A percentile compares a stretch with the other conserved stretches of the same genome.
Conservation (phyloP, 148 eudicot genomes). For the Fagopyrum homotropicum region DNA sequence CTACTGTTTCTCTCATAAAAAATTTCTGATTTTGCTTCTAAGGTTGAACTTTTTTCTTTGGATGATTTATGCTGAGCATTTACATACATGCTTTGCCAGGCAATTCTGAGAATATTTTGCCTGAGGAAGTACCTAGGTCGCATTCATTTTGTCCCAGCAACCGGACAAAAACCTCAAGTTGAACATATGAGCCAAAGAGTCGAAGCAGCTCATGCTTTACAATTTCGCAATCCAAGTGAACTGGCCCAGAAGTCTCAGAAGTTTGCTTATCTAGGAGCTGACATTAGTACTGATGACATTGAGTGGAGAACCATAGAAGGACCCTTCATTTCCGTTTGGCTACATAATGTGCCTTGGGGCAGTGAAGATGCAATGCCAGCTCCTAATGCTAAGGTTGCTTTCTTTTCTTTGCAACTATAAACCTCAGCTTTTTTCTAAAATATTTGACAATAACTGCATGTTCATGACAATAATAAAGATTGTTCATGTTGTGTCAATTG, state of each 20-base stretch:
- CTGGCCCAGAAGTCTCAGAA: constrained; percentile 24
- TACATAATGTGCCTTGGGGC: constrained; percentile 97
- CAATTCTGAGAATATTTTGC: constrained; percentile 50
- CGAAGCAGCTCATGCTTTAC: constrained; percentile 21
- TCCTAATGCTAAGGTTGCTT: constrained; percentile 79
- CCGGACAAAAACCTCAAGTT: constrained; percentile 61
- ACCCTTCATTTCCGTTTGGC: constrained; percentile 86
- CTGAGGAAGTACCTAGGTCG: constrained; percentile 79
- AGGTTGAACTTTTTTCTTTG: neutral
- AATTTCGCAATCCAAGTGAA: constrained; percentile 23
- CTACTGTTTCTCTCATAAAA: neutral
- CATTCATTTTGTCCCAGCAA: constrained; percentile 72
- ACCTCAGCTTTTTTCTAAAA: neutral
- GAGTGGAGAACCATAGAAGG: constrained; percentile 80
- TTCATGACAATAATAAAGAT: neutral
- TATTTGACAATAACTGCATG: neutral
- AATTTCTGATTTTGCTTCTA: neutral
- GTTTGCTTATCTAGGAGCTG: constrained; percentile 51
- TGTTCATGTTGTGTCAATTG: neutral
- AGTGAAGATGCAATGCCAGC: constrained; percentile 77
- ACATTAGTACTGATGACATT: constrained; percentile 29
- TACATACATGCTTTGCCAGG: constrained; percentile 31
- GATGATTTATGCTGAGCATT: constrained; percentile 1
- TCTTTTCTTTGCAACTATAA: neutral
- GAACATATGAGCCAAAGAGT: constrained; percentile 33